A percentile compares a stretch with the other conserved stretches of the same genome.
Conservation (phyloP, 1,284 basidiomycete genomes). For the Volvariella surrecta region DNA sequence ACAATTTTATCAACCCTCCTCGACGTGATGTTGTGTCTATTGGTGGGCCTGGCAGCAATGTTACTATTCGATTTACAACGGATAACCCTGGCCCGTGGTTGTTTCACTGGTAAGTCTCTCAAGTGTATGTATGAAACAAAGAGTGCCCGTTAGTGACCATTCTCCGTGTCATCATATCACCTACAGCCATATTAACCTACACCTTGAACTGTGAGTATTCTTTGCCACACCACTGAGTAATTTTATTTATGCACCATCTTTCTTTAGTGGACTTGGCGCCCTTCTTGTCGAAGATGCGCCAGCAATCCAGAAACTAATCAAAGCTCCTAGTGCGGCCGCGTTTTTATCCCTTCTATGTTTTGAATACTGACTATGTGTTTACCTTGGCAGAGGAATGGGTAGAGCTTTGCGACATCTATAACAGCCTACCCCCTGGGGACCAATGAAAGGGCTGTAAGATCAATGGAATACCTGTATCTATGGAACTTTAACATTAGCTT, state of each 20-base stretch:
- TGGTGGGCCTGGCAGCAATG: constrained; percentile 15
- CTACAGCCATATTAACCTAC: constrained; percentile 22
- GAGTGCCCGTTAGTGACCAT: no score
- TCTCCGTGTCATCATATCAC: background rate
- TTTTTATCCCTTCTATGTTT: no score
- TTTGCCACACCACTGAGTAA: background rate
- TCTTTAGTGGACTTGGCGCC: constrained; percentile 8
- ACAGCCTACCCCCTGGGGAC: no score
- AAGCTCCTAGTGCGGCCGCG: no score
- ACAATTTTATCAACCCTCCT: constrained; percentile 27
- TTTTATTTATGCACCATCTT: background rate
- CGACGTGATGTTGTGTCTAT: constrained; percentile 21
- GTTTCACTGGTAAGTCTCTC: constrained; percentile 27
- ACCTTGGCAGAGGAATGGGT: no score
- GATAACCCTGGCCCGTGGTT: constrained; percentile 36
- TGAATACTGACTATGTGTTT: no score
- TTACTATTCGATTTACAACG: constrained; percentile 23
- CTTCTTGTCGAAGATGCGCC: constrained; percentile 10
- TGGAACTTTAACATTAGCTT: no score
- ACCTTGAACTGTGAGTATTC: constrained; percentile 18
- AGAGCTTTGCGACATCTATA: no score
- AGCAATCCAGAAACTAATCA: no score
- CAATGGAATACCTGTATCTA: no score
- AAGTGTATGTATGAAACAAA: background rate
- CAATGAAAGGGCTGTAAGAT: no score